Conservation (phyloP, 192 early-diverging fungal genomes). For the Coemansia sp. region DNA sequence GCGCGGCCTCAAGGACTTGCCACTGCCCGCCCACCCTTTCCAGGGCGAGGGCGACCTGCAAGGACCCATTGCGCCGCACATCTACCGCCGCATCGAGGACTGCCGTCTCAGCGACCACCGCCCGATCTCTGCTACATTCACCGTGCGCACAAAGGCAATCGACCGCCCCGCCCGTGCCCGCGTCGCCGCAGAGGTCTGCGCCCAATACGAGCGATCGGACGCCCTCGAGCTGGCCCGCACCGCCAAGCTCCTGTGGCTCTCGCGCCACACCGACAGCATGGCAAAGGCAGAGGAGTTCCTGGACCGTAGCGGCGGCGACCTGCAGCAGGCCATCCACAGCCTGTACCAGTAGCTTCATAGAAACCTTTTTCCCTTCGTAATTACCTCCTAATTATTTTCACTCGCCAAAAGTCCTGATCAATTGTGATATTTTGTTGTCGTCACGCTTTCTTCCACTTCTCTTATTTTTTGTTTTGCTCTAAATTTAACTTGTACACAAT, state of each 20-base stretch:
- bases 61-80: conserved; percentile 34
- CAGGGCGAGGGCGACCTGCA: conserved; percentile 20
- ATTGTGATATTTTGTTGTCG: conserved; percentile 5
- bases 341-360: neutral
- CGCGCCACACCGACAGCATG: conserved; percentile 24
- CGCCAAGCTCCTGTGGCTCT: conserved; percentile 44
- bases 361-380: neutral
- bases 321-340: conserved; percentile 23
- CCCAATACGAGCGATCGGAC: conserved; percentile 48
- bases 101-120: conserved; percentile 80
- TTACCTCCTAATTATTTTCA: neutral
- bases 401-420: neutral
- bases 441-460: conserved; percentile 1
- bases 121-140: conserved; percentile 75
- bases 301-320: conserved; percentile 22
- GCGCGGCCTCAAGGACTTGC: conserved; percentile 7
- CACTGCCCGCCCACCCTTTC: conserved; percentile 4
- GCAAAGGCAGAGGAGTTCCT: conserved; percentile 22
- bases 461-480: neutral
- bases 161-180: conserved; percentile 54
- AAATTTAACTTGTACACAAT: neutral
- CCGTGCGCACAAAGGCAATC: conserved; percentile 60
- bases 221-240: conserved; percentile 36
- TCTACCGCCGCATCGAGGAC: conserved; percentile 67
- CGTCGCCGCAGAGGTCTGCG: conserved; percentile 54